Percentiles rank a stretch among this genome's conserved stretches.
Evolutionary conservation across 352 stramenopile genomes (phyloP).

Genomic region (Phytopythium montanum): DNA sequence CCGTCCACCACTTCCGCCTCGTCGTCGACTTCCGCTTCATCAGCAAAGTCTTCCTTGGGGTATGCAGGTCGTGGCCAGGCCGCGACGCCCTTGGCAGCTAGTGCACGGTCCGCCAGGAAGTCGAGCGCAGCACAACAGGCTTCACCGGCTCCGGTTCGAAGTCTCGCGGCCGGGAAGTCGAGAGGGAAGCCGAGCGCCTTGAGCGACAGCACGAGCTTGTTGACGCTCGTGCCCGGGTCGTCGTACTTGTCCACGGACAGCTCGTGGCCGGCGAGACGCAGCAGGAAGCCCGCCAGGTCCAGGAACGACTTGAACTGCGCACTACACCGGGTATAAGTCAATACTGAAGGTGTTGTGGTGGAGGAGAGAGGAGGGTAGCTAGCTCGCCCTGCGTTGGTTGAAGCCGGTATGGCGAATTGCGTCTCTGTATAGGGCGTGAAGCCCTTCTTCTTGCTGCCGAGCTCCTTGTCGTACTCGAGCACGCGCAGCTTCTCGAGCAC

Average conservation of each 20-base stretch:
- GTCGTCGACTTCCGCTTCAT: conserved; percentile 74
- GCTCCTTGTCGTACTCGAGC: conserved; percentile 72
- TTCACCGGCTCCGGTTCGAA: conserved; percentile 77
- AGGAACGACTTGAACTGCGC: conserved; percentile 82
- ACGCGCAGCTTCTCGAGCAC: conserved; percentile 82
- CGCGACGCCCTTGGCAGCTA: conserved; percentile 49
- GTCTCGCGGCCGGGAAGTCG: conserved; percentile 75
- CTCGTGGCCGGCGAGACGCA: conserved; percentile 76
- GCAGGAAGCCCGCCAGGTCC: conserved; percentile 63
- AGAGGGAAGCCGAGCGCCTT: conserved; percentile 81
- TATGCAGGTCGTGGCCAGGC: conserved; percentile 66
- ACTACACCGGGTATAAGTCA: conserved; percentile 8
- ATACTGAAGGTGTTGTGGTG: no score
- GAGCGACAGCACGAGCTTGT: conserved; percentile 83
- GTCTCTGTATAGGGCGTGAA: conserved; percentile 66
- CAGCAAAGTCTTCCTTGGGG: conserved; percentile 78
- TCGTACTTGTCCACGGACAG: conserved; percentile 88
- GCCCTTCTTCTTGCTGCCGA: conserved; percentile 79
- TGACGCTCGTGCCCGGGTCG: conserved; percentile 83
- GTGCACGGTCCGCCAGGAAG: conserved; percentile 81
- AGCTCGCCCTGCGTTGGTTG: conserved; percentile 57
- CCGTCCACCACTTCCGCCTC: conserved; percentile 52
- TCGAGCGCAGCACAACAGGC: conserved; percentile 67
- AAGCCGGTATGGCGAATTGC: conserved; percentile 55
- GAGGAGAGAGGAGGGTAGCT: no score